Evolutionary conservation across 495 filamentous ascomycete genomes (phyloP).

Genomic region (Annulohypoxylon moriforme): DNA sequence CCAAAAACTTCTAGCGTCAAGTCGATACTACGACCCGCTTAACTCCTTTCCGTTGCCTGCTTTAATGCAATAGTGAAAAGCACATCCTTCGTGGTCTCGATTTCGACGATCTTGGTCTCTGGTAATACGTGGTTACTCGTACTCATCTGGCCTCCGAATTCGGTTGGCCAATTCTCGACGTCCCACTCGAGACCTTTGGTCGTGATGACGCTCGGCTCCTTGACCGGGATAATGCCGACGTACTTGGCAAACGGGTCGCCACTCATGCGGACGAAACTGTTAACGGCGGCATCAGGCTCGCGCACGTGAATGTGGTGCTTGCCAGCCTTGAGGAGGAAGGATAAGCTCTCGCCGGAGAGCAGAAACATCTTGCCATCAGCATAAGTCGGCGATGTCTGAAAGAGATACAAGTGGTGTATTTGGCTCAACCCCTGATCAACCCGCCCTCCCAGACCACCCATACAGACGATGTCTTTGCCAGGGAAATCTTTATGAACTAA

Average conservation of each 20-base stretch:
- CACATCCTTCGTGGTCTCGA: conserved; percentile 74
- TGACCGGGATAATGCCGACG: conserved; percentile 87
- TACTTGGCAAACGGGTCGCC: conserved; percentile 66
- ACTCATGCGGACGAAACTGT: conserved; percentile 54
- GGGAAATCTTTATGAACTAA: conserved; percentile 51
- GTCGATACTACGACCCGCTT: background rate
- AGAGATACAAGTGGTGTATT: conserved; percentile 79
- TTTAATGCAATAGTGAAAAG: conserved; percentile 86
- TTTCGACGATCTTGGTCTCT: conserved; percentile 61
- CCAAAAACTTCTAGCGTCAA: background rate
- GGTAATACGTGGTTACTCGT: conserved; percentile 89
- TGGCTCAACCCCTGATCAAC: conserved; percentile 93
- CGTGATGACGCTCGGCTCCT: conserved; percentile 75
- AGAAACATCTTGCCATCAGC: conserved; percentile 70
- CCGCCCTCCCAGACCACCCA: conserved; percentile 88
- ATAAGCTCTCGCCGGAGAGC: conserved; percentile 79
- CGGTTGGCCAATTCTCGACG: conserved; percentile 79
- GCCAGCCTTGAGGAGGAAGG: conserved; percentile 78
- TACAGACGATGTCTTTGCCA: conserved; percentile 67
- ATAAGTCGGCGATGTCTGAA: conserved; percentile 59
- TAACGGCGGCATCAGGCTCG: conserved; percentile 42
- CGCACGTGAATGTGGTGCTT: conserved; percentile 75
- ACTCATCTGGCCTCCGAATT: conserved; percentile 85
- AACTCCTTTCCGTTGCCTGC: conserved; percentile 9
- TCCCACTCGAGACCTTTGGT: conserved; percentile 91